Conservation (phyloP, 2,329 filamentous ascomycete species). For the Penicillium sp. region DNA sequence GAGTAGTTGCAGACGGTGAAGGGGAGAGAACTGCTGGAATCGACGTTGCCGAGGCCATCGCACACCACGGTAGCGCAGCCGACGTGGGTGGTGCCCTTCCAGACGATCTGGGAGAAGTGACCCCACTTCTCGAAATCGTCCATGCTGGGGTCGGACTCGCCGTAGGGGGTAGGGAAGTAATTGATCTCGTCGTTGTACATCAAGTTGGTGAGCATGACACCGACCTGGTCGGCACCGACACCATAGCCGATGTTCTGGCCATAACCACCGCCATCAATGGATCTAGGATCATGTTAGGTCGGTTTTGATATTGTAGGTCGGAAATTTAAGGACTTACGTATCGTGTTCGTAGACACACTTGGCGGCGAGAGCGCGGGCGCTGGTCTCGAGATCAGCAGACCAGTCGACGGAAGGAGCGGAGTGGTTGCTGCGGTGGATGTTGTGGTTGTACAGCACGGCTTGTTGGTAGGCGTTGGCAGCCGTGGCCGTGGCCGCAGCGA, state of each 20-base stretch:
- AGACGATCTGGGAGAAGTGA: slow-evolving; percentile 74
- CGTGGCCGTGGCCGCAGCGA: slow-evolving; percentile 38
- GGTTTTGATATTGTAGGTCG: slow-evolving; percentile 32
- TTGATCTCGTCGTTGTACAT: slow-evolving; percentile 84
- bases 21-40: slow-evolving; percentile 50
- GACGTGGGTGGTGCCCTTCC: slow-evolving; percentile 60
- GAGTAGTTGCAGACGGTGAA: slow-evolving; percentile 90
- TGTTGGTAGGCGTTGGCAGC: slow-evolving; percentile 33
- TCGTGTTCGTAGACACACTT: slow-evolving; percentile 73
- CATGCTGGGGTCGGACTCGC: slow-evolving; percentile 58
- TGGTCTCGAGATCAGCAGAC: slow-evolving; percentile 61
- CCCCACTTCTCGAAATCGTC: slow-evolving; percentile 65
- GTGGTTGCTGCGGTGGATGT: slow-evolving; percentile 81
- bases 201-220: slow-evolving; percentile 69
- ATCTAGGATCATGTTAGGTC: slow-evolving; percentile 30
- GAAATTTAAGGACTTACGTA: slow-evolving; percentile 54
- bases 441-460: slow-evolving; percentile 68
- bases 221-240: slow-evolving; percentile 56
- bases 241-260: slow-evolving; percentile 90
- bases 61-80: slow-evolving; percentile 60
- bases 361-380: slow-evolving; percentile 62
- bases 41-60: slow-evolving; percentile 43
- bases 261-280: slow-evolving; percentile 61
- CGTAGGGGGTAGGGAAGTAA: slow-evolving; percentile 59
- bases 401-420: slow-evolving; percentile 64